Base-by-base conservation (phyloP, 2,329 filamentous ascomycete genomes). In the Hawksworthiomyces lignivorus region DNA sequence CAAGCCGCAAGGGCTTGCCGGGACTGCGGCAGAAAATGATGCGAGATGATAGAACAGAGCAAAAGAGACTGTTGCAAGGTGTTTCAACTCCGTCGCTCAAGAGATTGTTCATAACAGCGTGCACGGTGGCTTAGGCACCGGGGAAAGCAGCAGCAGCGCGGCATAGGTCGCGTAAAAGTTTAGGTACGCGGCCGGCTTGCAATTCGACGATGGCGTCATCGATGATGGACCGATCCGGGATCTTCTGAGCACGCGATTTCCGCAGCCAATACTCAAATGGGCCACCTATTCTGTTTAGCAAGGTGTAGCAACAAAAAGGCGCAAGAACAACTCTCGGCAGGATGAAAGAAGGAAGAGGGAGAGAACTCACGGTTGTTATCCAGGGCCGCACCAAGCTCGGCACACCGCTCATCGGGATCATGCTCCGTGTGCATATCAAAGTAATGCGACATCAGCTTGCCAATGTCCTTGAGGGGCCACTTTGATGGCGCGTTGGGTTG, bases 181-280 rank as follows among this genome's bases (percentile, higher is more conserved):
- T 54, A 0, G 66, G 67, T 28, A 70, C 54, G 9, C 46, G 46
- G 1, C 67, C 67, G 0, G 46, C 45, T 30, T 62, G 55, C 19
- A 70, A 53, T 15, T 48, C 52, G 2, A 42, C 46, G 40, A 70
- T 55, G 27, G 58, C 59, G 15, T 63, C 55, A 19, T 64, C 61
- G 7, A 69, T 60, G 24, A 62, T 36, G 4, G 47, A 45, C 2
- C 48, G 41, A 39, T 65, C 57, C 1, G 58, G 53, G 9, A 64
- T 50, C 17, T 62, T 60, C 44, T 65, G 61, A 5, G 51, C 52
- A 31, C 62, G 61, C 5, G 66, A 67, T 28, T 61, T 57, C 9
- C 61, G 60, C n/a, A 69, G 56, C 67, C 67, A 70, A 51, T 70
- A 68, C 52, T 67, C 62, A 44, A 70, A 68, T 0, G 67, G 66